Evolutionary conservation across 140 eudicot species (phyloP), one percentile per base, ranked within the genome.

Genomic region (Oenanthe javanica): DNA sequence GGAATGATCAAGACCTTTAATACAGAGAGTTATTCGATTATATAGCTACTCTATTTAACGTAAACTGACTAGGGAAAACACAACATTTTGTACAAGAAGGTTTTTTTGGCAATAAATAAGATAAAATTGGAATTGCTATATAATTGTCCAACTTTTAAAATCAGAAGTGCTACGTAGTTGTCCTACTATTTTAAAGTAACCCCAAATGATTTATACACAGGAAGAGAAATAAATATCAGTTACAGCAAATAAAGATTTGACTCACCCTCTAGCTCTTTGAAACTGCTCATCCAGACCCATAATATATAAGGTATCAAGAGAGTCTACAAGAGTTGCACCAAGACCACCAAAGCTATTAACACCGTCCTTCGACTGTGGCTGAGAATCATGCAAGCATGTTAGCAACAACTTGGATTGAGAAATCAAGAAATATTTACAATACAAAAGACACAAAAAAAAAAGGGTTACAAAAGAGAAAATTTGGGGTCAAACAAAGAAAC

Each of bases 301-400:
- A 81, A 93, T 93, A 74, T 91, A 93, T 82, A 93, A 85, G 1
- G 98, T 93, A 80, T 93, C 98, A 75, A 91, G 92, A 47, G 97
- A 84, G 87, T 91, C 97, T 46, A 93, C 80, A 67, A 93, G 46
- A 80, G 98, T 93, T 74, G 98, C 98, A 75, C 98, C 98, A 69
- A 95, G 99, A 79, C 98, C 98, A 64, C 98, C 98, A 85, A 93
- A 93, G 90, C 98, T 91, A 85, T 93, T 88, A 54, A 91, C 93
- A 52, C 98, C 98, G 57, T 81, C 88, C 89, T 88, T 93, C 36
- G 98, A 78, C 83, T 93, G 96, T 76, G 98, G 98, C 98, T 93
- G 93, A 80, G 47, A 84, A 70, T 82, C 84, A 72, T 12, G 36
- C 63, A 74, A 59, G 81, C 75, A 75, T 80, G 83, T 75, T 52